Conservation (phyloP, 352 stramenopile species). For the Pythium pyrilobum region DNA sequence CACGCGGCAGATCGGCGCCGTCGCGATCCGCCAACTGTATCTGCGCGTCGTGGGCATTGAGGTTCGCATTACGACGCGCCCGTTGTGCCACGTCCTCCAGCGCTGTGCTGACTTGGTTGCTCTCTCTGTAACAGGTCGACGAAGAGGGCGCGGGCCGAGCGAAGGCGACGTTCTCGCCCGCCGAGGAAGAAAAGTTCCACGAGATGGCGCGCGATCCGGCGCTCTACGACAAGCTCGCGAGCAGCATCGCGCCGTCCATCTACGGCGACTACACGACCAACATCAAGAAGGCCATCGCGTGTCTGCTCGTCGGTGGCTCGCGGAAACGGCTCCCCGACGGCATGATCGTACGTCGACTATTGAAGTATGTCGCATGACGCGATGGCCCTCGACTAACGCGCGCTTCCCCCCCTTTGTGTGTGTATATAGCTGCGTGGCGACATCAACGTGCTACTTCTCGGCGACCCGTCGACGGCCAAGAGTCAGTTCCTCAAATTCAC, state of each 20-base stretch:
- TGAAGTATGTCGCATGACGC: background rate
- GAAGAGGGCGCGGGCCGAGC: slow-evolving; percentile 88
- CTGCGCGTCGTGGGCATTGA: slow-evolving; percentile 95
- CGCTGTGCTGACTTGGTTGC: background rate
- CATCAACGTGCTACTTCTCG: slow-evolving; percentile 98
- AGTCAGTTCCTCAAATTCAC: slow-evolving; percentile 98
- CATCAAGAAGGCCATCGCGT: slow-evolving; percentile 97
- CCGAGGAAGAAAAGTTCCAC: slow-evolving; percentile 97
- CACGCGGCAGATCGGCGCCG: slow-evolving; percentile 69
- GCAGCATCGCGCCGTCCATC: slow-evolving; percentile 92
- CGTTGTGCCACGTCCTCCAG: background rate
- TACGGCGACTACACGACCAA: slow-evolving; percentile 96
- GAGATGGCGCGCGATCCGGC: slow-evolving; percentile 86
- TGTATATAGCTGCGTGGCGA: slow-evolving; percentile 87
- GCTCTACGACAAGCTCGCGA: slow-evolving; percentile 92
- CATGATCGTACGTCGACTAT: slow-evolving; percentile 75
- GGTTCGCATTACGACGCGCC: slow-evolving; percentile 20
- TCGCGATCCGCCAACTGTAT: slow-evolving; percentile 92
- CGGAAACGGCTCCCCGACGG: slow-evolving; percentile 94
- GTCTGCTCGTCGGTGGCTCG: slow-evolving; percentile 92
- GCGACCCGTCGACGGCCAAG: slow-evolving; percentile 98
- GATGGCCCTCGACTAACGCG: background rate
- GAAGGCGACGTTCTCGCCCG: slow-evolving; percentile 91
- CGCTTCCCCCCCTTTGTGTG: background rate
- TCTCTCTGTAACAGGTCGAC: slow-evolving; percentile 50